Base-by-base conservation (phyloP, 1,284 basidiomycete genomes). In the Abortiporus biennis region DNA sequence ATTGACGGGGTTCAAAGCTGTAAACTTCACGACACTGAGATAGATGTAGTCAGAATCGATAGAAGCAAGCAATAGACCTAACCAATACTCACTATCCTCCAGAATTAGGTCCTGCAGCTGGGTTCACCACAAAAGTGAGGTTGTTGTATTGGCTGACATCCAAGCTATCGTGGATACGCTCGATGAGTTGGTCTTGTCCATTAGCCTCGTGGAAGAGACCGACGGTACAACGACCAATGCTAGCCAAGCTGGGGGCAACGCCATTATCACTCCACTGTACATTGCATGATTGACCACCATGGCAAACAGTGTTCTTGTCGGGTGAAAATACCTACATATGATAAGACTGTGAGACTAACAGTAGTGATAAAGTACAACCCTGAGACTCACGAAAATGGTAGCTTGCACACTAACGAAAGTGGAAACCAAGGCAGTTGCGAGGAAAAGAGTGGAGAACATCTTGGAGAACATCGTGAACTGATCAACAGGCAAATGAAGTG, bases 211-310 rank as follows among this genome's bases (percentile, higher is more conserved):
- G 69, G 50, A 74, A 85, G 25, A 85, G 58, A 1, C 65, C 76
- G 38, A 80, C 68, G 2, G 59, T 58, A 40, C 69, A 68, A 0
- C 70, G 53, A 5, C 79, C 78, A 35, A 85, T 71, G 24, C 54
- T 46, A 6, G 59, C 40, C 11, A 83, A 54, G n/a, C 74, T 56
- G 1, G 82, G 82, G 1, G 45, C 39, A n/a, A 48, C 36, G 12
- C 83, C 82, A 44, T 85, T 65, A 39, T 85, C 82, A 1, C 75
- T 42, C 80, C 81, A 85, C 39, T 66, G 45, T 1, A 85, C 68
- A 0, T 56, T 60, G 57, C 77, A 82, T 11, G 68, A 44, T 48
- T 75, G 56, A 9, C 75, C 78, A 22, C 61, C 81, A 34, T 60
- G 59, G 53, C 78, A 83, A 4, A 59, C 59, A 3, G 69, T 65